Evolutionary conservation across 805 yeast species (phyloP).

Genomic region (Cyberlindnera lachancei): DNA sequence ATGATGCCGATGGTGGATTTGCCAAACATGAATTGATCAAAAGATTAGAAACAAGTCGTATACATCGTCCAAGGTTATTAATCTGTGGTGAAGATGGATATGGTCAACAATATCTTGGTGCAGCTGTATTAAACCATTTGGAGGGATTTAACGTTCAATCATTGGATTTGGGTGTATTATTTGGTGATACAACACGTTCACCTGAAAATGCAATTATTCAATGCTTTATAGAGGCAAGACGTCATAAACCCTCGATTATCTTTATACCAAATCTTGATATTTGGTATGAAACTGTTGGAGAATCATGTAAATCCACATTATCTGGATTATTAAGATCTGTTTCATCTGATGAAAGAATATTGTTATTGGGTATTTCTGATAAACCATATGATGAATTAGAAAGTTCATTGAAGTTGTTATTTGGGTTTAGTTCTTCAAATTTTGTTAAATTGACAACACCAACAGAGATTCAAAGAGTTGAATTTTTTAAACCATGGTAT

Average conservation of each 20-base stretch:
- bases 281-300: conserved; percentile 64
- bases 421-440: conserved; percentile 49
- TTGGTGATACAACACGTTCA: conserved; percentile 71
- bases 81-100: conserved; percentile 68
- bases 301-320: conserved; percentile 64
- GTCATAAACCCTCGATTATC: conserved; percentile 83
- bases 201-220: conserved; percentile 82
- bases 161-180: conserved; percentile 69
- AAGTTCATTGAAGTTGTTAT: conserved; percentile 42
- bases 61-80: conserved; percentile 75
- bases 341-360: conserved; percentile 61
- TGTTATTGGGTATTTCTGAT: conserved; percentile 69
- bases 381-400: conserved; percentile 32
- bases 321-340: conserved; percentile 61
- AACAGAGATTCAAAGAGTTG: conserved; percentile 34
- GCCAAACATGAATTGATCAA: conserved; percentile 54
- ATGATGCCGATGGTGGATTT: conserved; percentile 60
- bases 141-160: conserved; percentile 90
- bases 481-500: conserved; percentile 51
- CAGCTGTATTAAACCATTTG: conserved; percentile 71
- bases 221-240: conserved; percentile 75
- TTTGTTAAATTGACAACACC: conserved; percentile 41
- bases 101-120: conserved; percentile 81
- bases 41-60: conserved; percentile 46
- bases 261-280: conserved; percentile 77